Evolutionary conservation across 176 grass and related monocot genomes (phyloP).

Genomic region (Avena eriantha): DNA sequence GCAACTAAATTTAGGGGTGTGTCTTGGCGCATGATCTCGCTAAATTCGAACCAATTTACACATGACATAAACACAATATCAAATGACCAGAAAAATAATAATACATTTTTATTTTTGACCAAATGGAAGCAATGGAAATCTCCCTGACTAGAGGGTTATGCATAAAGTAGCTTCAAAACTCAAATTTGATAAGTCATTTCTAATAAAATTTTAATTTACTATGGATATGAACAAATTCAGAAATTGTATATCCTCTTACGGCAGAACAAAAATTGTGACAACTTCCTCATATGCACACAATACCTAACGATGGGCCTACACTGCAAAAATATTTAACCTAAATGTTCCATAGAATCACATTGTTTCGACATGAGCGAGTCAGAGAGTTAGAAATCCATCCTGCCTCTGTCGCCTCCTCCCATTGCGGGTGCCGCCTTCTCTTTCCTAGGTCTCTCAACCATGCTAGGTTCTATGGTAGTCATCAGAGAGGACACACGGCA

Average conservation of each 20-base stretch:
- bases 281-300: not conserved
- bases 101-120: too few relatives aligned
- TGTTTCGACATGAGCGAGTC: not conserved
- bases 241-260: slow-evolving; percentile 8
- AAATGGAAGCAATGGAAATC: too few relatives aligned
- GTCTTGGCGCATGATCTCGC: too few relatives aligned
- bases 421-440: slow-evolving; percentile 44
- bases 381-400: slow-evolving; percentile 57
- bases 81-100: too few relatives aligned
- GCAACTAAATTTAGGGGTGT: too few relatives aligned
- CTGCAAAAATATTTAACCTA: slow-evolving; percentile 15
- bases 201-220: too few relatives aligned
- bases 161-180: too few relatives aligned
- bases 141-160: too few relatives aligned
- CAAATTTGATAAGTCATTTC: too few relatives aligned
- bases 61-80: too few relatives aligned
- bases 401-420: slow-evolving; percentile 45
- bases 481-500: slow-evolving; percentile 79
- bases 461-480: slow-evolving; percentile 69
- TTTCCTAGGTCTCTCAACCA: slow-evolving; percentile 64
- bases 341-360: slow-evolving; percentile 35
- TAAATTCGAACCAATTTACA: too few relatives aligned
- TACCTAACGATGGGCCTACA: not conserved
- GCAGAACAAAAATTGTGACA: not conserved
- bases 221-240: too few relatives aligned